Evolutionary conservation across 352 stramenopile species (phyloP).

Genomic region (Phytophthora sp.): DNA sequence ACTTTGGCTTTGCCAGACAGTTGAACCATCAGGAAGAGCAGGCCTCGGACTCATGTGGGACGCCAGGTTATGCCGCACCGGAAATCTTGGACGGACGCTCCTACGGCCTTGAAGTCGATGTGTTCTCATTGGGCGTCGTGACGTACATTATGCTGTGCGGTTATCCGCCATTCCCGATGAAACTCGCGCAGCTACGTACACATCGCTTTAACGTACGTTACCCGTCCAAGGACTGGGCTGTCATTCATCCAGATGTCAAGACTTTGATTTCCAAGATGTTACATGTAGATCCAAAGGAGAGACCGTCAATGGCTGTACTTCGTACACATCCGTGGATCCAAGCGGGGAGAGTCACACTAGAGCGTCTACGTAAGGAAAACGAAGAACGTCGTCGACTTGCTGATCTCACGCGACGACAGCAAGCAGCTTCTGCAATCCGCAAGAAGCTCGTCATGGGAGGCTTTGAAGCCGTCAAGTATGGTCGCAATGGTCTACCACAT

Average conservation of each 20-base stretch:
- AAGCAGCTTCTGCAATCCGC: constrained; percentile 66
- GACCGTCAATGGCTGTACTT: constrained; percentile 68
- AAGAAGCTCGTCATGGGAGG: constrained; percentile 74
- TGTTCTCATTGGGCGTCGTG: constrained; percentile 91
- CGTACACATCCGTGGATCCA: constrained; percentile 71
- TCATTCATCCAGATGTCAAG: constrained; percentile 68
- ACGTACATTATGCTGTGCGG: constrained; percentile 90
- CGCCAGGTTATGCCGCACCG: constrained; percentile 81
- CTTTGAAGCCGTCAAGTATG: constrained; percentile 84
- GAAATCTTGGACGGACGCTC: constrained; percentile 86
- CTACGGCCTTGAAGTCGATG: constrained; percentile 85
- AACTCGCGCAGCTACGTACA: constrained; percentile 80
- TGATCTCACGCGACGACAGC: constrained; percentile 64
- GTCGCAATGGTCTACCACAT: constrained; percentile 75
- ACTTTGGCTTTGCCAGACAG: constrained; percentile 88
- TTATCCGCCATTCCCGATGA: constrained; percentile 90
- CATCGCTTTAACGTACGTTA: constrained; percentile 87
- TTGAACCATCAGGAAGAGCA: constrained; percentile 65
- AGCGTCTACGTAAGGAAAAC: constrained; percentile 49
- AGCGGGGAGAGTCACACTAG: constrained; percentile 50
- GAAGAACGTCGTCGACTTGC: constrained; percentile 53
- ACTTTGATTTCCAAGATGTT: constrained; percentile 83
- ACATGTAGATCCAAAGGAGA: constrained; percentile 66
- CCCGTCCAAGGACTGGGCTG: constrained; percentile 80
- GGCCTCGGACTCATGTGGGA: constrained; percentile 83